Percentiles rank a stretch among this genome's conserved stretches.
These are phyloP conservation scores for Xanthoconium stramineum DNA, from an alignment of 768 basidiomycete genomes.

Conservation along the genomic window DNA sequence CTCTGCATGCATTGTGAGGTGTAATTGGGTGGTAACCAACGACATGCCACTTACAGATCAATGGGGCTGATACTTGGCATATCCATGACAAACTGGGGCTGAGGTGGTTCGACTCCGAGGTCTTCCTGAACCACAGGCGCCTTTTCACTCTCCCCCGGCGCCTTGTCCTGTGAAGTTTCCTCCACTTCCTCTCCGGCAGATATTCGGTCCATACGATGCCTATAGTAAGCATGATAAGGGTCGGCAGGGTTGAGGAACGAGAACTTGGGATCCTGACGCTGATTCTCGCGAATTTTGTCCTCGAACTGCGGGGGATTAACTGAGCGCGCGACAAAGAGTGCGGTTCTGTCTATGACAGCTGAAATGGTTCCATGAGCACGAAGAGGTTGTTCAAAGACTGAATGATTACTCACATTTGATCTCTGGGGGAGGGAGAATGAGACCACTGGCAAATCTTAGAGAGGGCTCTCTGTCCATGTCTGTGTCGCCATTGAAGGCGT, in stretches of 20 bases:
- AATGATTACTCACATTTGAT: slow-evolving; percentile 66
- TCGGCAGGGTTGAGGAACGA: slow-evolving; percentile 96
- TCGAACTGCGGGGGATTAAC: slow-evolving; percentile 91
- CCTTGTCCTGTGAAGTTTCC: slow-evolving; percentile 48
- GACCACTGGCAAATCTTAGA: slow-evolving; percentile 68
- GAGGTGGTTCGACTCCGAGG: slow-evolving; percentile 71
- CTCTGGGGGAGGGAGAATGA: slow-evolving; percentile 95
- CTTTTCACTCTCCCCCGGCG: slow-evolving; percentile 33
- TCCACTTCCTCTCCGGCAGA: slow-evolving; percentile 71
- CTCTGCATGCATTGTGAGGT: slow-evolving; percentile 44
- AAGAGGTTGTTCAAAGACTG: background rate
- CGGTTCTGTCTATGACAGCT: slow-evolving; percentile 97
- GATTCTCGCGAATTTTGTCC: slow-evolving; percentile 95
- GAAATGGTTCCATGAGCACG: slow-evolving; percentile 8
- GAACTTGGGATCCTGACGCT: slow-evolving; percentile 96
- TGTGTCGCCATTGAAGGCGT: slow-evolving; percentile 37
- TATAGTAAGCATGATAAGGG: slow-evolving; percentile 98
- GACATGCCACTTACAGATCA: slow-evolving; percentile 73
- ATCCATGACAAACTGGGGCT: slow-evolving; percentile 79
- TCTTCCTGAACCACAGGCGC: slow-evolving; percentile 46
- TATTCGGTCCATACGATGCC: slow-evolving; percentile 84
- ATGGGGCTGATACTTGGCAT: slow-evolving; percentile 83
- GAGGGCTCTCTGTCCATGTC: slow-evolving; percentile 39
- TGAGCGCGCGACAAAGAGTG: slow-evolving; percentile 87
- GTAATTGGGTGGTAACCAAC: background rate